Evolutionary conservation across 306 rosid genomes (phyloP).

Genomic region (Lablab purpureus): DNA sequence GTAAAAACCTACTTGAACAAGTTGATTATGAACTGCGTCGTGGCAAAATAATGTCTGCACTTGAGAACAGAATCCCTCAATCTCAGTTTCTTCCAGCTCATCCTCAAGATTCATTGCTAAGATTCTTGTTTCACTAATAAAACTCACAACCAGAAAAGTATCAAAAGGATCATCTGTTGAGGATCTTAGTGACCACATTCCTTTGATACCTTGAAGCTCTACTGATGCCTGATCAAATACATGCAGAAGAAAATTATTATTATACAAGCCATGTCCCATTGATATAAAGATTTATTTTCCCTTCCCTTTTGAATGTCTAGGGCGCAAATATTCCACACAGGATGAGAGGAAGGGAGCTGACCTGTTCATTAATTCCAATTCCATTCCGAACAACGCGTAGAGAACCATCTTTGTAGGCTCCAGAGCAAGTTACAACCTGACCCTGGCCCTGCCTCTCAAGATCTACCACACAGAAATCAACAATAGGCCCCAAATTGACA

Average conservation of each 20-base stretch:
- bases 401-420: conserved; percentile 99
- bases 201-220: conserved; percentile 98
- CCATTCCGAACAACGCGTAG: conserved; percentile 96
- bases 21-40: conserved; percentile 91
- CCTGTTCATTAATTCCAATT: conserved; percentile 97
- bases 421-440: conserved; percentile 99
- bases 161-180: conserved; percentile 95
- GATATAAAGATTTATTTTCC: not conserved
- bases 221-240: conserved; percentile 81
- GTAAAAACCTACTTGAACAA: conserved; percentile 79
- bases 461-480: conserved; percentile 97
- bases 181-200: conserved; percentile 98
- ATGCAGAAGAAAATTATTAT: conserved; percentile 35
- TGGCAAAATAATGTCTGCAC: conserved; percentile 97
- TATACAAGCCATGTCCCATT: conserved; percentile 7
- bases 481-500: conserved; percentile 97
- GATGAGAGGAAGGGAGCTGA: conserved; percentile 42
- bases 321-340: not conserved
- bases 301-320: not conserved
- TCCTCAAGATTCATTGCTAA: conserved; percentile 97
- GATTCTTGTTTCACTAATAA: conserved; percentile 93
- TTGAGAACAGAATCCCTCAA: conserved; percentile 91
- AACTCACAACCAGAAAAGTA: conserved; percentile 93
- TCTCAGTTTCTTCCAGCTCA: conserved; percentile 96
- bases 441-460: conserved; percentile 99